Percentiles rank a stretch among this genome's conserved stretches.
Evolutionary conservation across 176 grass and related monocot genomes (phyloP).

Genomic region (Juncus effusus): DNA sequence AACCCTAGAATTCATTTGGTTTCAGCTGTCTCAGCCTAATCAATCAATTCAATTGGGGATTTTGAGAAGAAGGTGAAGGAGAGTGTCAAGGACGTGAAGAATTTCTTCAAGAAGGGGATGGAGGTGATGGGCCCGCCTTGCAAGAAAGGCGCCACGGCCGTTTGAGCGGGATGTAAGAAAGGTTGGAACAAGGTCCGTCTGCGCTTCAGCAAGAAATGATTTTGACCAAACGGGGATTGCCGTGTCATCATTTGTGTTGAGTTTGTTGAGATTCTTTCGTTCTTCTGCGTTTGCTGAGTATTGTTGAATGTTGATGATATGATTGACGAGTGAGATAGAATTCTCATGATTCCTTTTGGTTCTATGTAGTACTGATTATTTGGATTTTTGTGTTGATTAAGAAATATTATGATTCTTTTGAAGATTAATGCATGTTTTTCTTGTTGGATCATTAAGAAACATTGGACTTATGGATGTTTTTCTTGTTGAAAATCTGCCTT

Average conservation of each 20-base stretch:
- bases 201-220: slow-evolving; percentile 23
- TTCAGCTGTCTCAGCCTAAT: slow-evolving; percentile 4
- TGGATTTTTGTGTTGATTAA: too few relatives aligned
- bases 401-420: too few relatives aligned
- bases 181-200: slow-evolving; percentile 35
- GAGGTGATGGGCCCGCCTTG: slow-evolving; percentile 30
- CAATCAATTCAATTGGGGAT: slow-evolving; percentile 31
- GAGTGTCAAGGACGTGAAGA: slow-evolving; percentile 26
- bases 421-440: too few relatives aligned
- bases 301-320: background rate
- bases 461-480: too few relatives aligned
- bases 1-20: background rate
- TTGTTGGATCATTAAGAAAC: too few relatives aligned
- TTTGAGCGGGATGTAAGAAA: slow-evolving; percentile 32
- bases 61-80: slow-evolving; percentile 33
- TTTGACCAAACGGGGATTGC: background rate
- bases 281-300: too few relatives aligned
- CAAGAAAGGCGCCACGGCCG: slow-evolving; percentile 31
- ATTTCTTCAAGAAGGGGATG: slow-evolving; percentile 30
- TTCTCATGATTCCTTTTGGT: too few relatives aligned
- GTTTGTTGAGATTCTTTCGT: background rate
- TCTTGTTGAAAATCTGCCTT: too few relatives aligned
- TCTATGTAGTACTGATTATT: too few relatives aligned
- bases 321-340: background rate
- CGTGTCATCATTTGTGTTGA: background rate